Base-by-base conservation (phyloP, 2,329 filamentous ascomycete species). In the Emmonsiellopsis sp. region DNA sequence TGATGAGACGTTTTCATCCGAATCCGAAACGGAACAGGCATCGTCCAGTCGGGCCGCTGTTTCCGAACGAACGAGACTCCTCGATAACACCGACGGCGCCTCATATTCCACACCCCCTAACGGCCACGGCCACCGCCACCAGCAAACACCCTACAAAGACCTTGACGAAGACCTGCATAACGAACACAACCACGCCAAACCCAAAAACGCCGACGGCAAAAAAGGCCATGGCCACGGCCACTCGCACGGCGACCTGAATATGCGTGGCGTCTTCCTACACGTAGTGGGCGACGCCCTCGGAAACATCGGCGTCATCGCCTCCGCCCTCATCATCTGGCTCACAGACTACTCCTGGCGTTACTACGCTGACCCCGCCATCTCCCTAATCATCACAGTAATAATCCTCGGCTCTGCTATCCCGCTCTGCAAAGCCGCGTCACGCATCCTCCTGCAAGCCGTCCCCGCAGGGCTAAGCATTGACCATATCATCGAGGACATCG, bases 371-470 rank as follows among this genome's bases (percentile, higher is more conserved):
- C 93, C 93, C 0, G 82, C 83, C 14, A 92, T 98, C 55, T 98
- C 93, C 0, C 82, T 98, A 13, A 80, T 97, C 70, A 98, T 98
- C 70, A 96, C 93, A 1, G 71, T 90, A 56, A 84, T 85, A 62
- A 85, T 85, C 55, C 77, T 85, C 42, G 63, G 59, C 47, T 76
- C 74, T 11, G 75, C 75, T 7, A 74, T 77, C 52, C 75, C 75
- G 3, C 69, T 77, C 32, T 77, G 75, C 67, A 76, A 75, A 61
- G 75, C 75, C 11, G 74, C 75, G 2, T 75, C 74, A 4, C 86
- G 93, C 62, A 95, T 98, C 53, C 81, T 98, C 11, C 81, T 98
- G 0, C 93, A 98, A 71, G 93, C 92, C 2, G 95, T 93, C 0
- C 93, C 93, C 0, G 85, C 90, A 55, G 87, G 92, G 52, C 84